Base-by-base conservation (phyloP, 148 eudicot genomes). In the Salicornia ramosissima region DNA sequence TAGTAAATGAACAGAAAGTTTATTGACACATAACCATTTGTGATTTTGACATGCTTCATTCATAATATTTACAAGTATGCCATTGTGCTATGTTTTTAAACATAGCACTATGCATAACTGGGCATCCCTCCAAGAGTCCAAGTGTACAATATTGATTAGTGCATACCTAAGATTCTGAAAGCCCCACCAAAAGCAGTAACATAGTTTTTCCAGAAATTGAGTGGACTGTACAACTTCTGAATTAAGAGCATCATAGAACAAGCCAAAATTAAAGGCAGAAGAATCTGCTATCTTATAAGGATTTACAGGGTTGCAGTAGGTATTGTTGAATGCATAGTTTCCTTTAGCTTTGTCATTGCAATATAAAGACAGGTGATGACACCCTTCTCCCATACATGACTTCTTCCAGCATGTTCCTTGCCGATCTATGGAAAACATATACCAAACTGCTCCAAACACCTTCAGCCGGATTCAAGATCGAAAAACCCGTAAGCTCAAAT, bases 141-240 rank as follows among this genome's bases (percentile, higher is more conserved):
- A n/a, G n/a, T n/a, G n/a, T n/a, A n/a, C n/a, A n/a, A n/a, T n/a
- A n/a, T n/a, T n/a, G n/a, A n/a, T n/a, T n/a, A n/a, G 24, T 19
- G 61, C 80, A 58, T 73, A 89, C 96, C 97, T 93, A 43, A 93
- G 80, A 77, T 73, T 88, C 53, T 82, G 82, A 64, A 93, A 80
- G 25, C 96, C 98, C 94, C 96, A 92, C 98, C 98, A 92, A 71
- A 90, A 90, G 76, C 98, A 90, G 65, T 85, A 92, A 55, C 81
- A 75, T 19, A 86, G 73, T 61, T 93, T 93, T 58, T 63, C 10
- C 2, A 81, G 76, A 66, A 92, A 92, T 71, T 82, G 60, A 42
- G 63, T 66, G 19, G 82, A 70, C 39, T 83, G 75, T 34, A 84
- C 85, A 21, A 92, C 81, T 21, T 33, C 62, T 65, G 83, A 85